Conservation (phyloP, 2,329 filamentous ascomycete genomes). For the Diplodia scrobiculata region DNA sequence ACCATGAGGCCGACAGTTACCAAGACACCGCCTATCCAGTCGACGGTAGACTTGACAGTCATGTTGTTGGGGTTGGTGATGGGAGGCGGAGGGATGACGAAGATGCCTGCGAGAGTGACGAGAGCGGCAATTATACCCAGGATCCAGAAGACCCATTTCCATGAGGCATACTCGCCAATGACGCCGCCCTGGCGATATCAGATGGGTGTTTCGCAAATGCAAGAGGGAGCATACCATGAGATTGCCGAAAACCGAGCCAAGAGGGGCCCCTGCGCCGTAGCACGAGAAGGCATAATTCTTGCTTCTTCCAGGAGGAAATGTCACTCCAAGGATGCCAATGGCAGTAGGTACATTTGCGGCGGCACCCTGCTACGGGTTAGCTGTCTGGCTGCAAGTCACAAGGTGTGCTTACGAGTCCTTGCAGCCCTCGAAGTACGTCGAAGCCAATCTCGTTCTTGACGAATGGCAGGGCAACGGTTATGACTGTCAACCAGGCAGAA, state of each 20-base stretch:
- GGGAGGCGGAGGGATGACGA: slow-evolving; percentile 59
- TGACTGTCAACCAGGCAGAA: slow-evolving; percentile 61
- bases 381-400: too few relatives aligned
- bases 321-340: slow-evolving; percentile 67
- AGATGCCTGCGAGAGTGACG: slow-evolving; percentile 58
- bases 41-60: slow-evolving; percentile 54
- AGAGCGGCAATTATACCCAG: slow-evolving; percentile 60
- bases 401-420: slow-evolving; percentile 54
- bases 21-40: slow-evolving; percentile 65
- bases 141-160: slow-evolving; percentile 69
- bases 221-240: slow-evolving; percentile 45
- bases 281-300: slow-evolving; percentile 69
- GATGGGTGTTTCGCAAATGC: slow-evolving; percentile 13
- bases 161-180: slow-evolving; percentile 61
- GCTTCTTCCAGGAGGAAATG: slow-evolving; percentile 64
- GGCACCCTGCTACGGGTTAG: slow-evolving; percentile 43
- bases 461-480: slow-evolving; percentile 62
- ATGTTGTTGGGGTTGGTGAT: slow-evolving; percentile 30
- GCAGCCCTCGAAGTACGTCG: slow-evolving; percentile 64
- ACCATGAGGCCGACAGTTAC: slow-evolving; percentile 62
- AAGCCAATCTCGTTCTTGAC: slow-evolving; percentile 65
- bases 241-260: slow-evolving; percentile 65
- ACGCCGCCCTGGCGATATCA: slow-evolving; percentile 52
- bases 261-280: slow-evolving; percentile 63
- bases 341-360: slow-evolving; percentile 69